Evolutionary conservation across 495 filamentous ascomycete genomes (phyloP).

Genomic region (Penicillium crystallinum): DNA sequence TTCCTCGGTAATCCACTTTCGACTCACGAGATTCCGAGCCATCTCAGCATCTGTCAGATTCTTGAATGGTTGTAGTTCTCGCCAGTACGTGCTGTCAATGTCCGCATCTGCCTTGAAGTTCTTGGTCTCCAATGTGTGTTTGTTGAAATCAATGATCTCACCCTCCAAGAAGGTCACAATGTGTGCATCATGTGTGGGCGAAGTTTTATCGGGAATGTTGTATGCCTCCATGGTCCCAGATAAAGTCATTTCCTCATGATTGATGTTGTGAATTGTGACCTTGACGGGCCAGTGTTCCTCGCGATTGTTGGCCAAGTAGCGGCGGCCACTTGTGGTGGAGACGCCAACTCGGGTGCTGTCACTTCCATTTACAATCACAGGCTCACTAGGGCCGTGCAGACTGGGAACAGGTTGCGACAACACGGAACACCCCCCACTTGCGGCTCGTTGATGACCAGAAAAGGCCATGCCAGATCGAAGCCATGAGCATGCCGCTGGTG

Average conservation of each 20-base stretch:
- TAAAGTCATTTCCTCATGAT: constrained; percentile 58
- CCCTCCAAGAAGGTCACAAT: constrained; percentile 73
- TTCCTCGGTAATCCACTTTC: constrained; percentile 48
- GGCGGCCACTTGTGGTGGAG: constrained; percentile 29
- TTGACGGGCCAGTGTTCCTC: constrained; percentile 70
- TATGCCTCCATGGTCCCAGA: constrained; percentile 76
- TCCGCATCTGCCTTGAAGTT: constrained; percentile 55
- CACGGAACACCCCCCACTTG: constrained; percentile 25
- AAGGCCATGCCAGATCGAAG: constrained; percentile 60
- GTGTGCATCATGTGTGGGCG: constrained; percentile 51
- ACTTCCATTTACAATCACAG: constrained; percentile 38
- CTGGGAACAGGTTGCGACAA: constrained; percentile 27
- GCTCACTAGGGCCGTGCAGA: constrained; percentile 25
- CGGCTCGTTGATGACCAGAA: constrained; percentile 54
- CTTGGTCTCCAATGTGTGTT: constrained; percentile 62
- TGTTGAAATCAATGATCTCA: constrained; percentile 71
- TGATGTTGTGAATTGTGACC: constrained; percentile 64
- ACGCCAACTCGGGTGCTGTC: constrained; percentile 31
- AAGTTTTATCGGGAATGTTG: constrained; percentile 59
- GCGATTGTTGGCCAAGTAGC: constrained; percentile 36
- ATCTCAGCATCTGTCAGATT: constrained; percentile 54
- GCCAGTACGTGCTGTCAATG: constrained; percentile 68
- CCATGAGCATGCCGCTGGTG: constrained; percentile 59
- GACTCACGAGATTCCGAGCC: constrained; percentile 53
- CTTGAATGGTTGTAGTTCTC: constrained; percentile 62